Conservation (phyloP, 208 protist genomes). For the Crithidia mellificae region DNA sequence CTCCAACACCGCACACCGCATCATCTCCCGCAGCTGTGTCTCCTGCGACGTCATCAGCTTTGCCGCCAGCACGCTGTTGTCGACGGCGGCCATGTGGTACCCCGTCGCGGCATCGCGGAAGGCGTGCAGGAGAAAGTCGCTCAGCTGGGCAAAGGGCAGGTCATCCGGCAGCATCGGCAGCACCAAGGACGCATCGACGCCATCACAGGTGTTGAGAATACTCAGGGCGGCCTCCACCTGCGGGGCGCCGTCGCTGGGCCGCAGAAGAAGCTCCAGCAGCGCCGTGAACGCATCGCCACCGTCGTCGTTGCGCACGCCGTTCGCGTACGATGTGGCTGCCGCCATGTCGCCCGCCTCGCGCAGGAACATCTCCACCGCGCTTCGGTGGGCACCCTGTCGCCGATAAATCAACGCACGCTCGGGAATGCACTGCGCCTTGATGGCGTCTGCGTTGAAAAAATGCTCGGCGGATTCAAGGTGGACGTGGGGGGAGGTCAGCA, state of each 20-base stretch:
- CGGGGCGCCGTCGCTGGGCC: slow-evolving; percentile 11
- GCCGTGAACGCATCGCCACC: slow-evolving; percentile 44
- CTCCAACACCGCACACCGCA: slow-evolving; percentile 29
- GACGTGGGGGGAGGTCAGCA: slow-evolving; percentile 42
- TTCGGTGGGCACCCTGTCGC: slow-evolving; percentile 48
- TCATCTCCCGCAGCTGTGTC: slow-evolving; percentile 25
- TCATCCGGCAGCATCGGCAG: slow-evolving; percentile 71
- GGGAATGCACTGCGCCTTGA: slow-evolving; percentile 22
- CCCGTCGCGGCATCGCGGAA: slow-evolving; percentile 42
- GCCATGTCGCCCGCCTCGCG: slow-evolving; percentile 42
- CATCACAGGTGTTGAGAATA: slow-evolving; percentile 47
- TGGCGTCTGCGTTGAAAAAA: slow-evolving; percentile 52
- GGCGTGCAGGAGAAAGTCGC: slow-evolving; percentile 48
- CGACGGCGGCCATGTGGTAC: slow-evolving; percentile 36
- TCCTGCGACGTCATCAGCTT: slow-evolving; percentile 30
- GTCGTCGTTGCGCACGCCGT: slow-evolving; percentile 33
- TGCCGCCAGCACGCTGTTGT: slow-evolving; percentile 36
- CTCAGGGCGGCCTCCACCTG: slow-evolving; percentile 44
- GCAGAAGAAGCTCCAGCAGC: slow-evolving; percentile 43
- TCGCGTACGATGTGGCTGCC: slow-evolving; percentile 58
- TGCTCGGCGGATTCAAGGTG: slow-evolving; percentile 24
- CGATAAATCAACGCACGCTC: slow-evolving; percentile 72
- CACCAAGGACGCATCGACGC: slow-evolving; percentile 45
- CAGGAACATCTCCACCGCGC: slow-evolving; percentile 68
- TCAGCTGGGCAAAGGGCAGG: slow-evolving; percentile 40